These are phyloP conservation scores for Penicillium bialowiezense DNA, from an alignment of 495 filamentous ascomycete genomes.

Conservation along the genomic window DNA sequence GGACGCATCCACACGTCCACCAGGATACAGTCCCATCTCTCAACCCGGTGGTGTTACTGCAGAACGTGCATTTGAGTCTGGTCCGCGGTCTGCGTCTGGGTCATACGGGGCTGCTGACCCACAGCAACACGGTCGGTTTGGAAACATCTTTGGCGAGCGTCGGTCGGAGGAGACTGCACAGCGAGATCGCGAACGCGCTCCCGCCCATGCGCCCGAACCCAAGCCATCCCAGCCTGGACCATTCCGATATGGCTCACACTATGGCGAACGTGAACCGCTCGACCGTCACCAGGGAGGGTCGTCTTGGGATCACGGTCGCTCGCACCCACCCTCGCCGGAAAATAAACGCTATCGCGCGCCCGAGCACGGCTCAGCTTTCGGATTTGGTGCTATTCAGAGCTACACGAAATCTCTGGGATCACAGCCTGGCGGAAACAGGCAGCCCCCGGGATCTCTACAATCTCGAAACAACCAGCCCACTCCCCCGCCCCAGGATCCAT, in stretches of 20 bases:
- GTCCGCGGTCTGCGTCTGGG: slow-evolving; percentile 13
- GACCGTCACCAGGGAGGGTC: slow-evolving; percentile 29
- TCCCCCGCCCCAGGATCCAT: slow-evolving; percentile 35
- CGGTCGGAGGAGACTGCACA: slow-evolving; percentile 42
- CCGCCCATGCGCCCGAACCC: slow-evolving; percentile 29
- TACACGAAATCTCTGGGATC: slow-evolving; percentile 48
- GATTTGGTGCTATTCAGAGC: slow-evolving; percentile 46
- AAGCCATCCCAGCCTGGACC: slow-evolving; percentile 20
- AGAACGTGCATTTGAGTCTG: slow-evolving; percentile 30
- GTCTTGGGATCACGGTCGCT: slow-evolving; percentile 39
- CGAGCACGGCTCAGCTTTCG: slow-evolving; percentile 34
- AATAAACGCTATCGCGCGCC: slow-evolving; percentile 35
- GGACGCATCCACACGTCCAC: slow-evolving; percentile 29
- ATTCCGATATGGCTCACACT: slow-evolving; percentile 31
- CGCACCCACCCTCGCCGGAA: slow-evolving; percentile 42
- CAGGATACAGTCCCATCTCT: slow-evolving; percentile 41
- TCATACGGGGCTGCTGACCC: slow-evolving; percentile 32
- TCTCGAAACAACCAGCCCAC: slow-evolving; percentile 35
- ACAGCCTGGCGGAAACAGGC: slow-evolving; percentile 36
- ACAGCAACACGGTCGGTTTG: slow-evolving; percentile 31
- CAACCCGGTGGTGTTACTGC: slow-evolving; percentile 21
- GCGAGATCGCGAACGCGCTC: slow-evolving; percentile 35
- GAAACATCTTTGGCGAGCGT: slow-evolving; percentile 40
- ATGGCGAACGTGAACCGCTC: slow-evolving; percentile 32
- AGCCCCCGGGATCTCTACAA: slow-evolving; percentile 31